Percentiles rank a stretch among this genome's conserved stretches.
These are phyloP conservation scores for Dendrostoma leiphaemia DNA, from an alignment of 2,329 filamentous ascomycete species.

Conservation along the genomic window DNA sequence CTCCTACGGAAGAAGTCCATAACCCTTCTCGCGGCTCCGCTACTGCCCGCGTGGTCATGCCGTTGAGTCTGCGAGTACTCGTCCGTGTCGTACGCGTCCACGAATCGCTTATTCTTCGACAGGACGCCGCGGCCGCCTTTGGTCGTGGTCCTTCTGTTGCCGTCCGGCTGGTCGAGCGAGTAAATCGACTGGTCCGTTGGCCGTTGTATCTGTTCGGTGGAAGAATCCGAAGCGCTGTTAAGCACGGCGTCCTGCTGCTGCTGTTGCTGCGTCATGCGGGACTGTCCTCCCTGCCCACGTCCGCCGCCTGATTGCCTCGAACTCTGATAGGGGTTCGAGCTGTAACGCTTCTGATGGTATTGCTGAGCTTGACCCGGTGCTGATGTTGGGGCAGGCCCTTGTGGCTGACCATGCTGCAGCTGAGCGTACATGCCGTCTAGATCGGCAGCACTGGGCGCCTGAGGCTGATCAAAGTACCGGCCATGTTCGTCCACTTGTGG, in stretches of 20 bases:
- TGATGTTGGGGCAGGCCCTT: conserved; percentile 23
- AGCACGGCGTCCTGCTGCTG: conserved; percentile 47
- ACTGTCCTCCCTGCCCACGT: background rate
- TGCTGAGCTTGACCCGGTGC: conserved; percentile 29
- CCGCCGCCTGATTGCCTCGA: conserved; percentile 25
- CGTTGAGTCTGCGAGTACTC: conserved; percentile 45
- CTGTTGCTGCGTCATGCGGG: conserved; percentile 32
- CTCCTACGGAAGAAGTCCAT: conserved; percentile 98
- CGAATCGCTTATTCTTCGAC: conserved; percentile 86
- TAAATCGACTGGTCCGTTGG: conserved; percentile 41
- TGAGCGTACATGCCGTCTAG: conserved; percentile 32
- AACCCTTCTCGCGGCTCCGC: conserved; percentile 82
- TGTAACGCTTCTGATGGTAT: conserved; percentile 42
- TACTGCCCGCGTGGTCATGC: conserved; percentile 74
- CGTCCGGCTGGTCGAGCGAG: conserved; percentile 39
- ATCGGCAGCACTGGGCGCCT: conserved; percentile 26
- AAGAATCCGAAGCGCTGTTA: conserved; percentile 53
- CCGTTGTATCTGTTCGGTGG: conserved; percentile 45
- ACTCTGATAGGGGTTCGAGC: conserved; percentile 36
- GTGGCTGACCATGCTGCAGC: conserved; percentile 29
- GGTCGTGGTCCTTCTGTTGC: conserved; percentile 37
- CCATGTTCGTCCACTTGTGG: conserved; percentile 36
- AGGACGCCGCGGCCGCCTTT: conserved; percentile 52
- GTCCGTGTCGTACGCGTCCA: conserved; percentile 82
- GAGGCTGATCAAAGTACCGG: conserved; percentile 31